phyloP scores from a whole-genome alignment of 2,329 filamentous ascomycete species.

The Aspergillus piperis region DNA sequence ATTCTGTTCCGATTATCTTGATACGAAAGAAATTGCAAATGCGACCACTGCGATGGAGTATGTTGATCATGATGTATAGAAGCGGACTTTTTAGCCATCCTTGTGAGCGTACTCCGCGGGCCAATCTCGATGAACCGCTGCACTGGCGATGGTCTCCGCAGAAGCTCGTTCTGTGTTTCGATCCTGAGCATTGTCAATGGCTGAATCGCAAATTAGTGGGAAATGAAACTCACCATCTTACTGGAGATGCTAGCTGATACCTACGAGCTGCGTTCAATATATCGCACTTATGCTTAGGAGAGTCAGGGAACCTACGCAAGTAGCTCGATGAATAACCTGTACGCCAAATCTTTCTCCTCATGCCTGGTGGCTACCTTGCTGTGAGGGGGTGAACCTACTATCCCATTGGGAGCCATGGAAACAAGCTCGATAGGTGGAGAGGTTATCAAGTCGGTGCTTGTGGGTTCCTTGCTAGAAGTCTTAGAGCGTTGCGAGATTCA shows the following conservation, averaged over 20 bases:
- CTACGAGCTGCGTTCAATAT: slow-evolving; percentile 16
- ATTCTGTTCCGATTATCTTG: slow-evolving; percentile 17
- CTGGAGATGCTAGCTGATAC: slow-evolving; percentile 31
- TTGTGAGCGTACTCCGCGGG: slow-evolving; percentile 37
- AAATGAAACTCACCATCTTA: slow-evolving; percentile 22
- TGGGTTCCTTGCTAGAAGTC: too few species aligned
- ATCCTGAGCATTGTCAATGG: slow-evolving; percentile 31
- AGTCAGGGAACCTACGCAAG: slow-evolving; percentile 27
- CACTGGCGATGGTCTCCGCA: slow-evolving; percentile 25
- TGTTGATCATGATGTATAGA: slow-evolving; percentile 23
- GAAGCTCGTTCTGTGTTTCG: slow-evolving; percentile 42
- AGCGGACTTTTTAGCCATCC: slow-evolving; percentile 42
- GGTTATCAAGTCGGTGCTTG: not conserved
- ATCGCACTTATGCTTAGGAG: not conserved
- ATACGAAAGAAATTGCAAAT: slow-evolving; percentile 29
- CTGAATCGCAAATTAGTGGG: too few species aligned
- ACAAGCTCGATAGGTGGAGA: not conserved
- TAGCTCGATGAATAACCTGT: slow-evolving; percentile 30
- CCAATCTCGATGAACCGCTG: slow-evolving; percentile 44
- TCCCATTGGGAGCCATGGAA: slow-evolving; percentile 5
- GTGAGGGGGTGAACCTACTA: not conserved
- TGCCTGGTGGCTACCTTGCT: not conserved
- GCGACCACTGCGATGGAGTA: slow-evolving; percentile 22
- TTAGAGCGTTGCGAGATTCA: too few species aligned
- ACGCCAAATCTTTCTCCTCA: slow-evolving; percentile 18